Evolutionary conservation across 805 yeast species (phyloP), one percentile per base, ranked within the genome.

Genomic region (Candida methanosorbosa): DNA sequence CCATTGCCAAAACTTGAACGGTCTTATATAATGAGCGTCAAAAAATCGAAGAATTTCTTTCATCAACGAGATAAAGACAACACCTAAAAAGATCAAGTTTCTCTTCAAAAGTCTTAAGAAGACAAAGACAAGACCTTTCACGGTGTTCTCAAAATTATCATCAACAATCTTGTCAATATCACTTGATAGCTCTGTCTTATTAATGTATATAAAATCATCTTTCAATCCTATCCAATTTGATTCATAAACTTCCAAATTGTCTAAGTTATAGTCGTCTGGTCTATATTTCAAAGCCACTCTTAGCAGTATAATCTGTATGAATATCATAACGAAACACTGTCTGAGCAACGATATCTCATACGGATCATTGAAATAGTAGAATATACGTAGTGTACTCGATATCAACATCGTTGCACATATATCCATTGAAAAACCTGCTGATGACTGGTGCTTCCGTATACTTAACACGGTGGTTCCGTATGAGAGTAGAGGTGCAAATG

Each of bases 361-460:
- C 0, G 95, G 95, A 30, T 78, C 72, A 33, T 84, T 78, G 41
- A 81, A 55, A 61, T 81, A 88, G 61, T 84, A 87, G 37, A 76
- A 74, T 19, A 87, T 78, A 43, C 94, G 66, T 30, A 86, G 59
- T 5, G 77, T 72, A 28, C 86, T 72, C 1, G 95, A 79, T 42
- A 85, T 66, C 41, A 87, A 54, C 95, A 88, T 86, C 6, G 95
- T 84, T 6, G 86, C 88, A 58, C 96, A 88, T 9, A 88, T 83
- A 57, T 88, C 97, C n/a, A 86, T 64, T 5, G 94, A 81, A 50
- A 87, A 86, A 17, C 96, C 97, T 17, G 72, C 64, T 1, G 90
- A 72, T 1, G 87, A 70, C 50, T 77, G 63, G 23, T 72, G 69
- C 31, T 68, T 63, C 46, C 75, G 69, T 12, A 87, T 86, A 42